phyloP scores from a whole-genome alignment of 805 yeast genomes.

The Nakazawaea wickerhamii region DNA sequence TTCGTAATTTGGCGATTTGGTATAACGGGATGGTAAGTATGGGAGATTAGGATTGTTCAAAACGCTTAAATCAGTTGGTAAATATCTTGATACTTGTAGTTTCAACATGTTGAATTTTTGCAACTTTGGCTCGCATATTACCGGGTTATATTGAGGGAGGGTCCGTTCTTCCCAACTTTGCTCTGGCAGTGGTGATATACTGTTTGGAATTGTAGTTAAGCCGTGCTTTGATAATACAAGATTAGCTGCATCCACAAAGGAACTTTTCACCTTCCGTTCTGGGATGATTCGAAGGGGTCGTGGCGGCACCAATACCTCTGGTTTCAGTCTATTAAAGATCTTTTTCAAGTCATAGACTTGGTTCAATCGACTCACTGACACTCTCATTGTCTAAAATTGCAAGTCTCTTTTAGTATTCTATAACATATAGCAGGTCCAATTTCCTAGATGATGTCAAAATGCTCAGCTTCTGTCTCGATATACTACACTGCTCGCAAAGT shows the following conservation, averaged over 20 bases:
- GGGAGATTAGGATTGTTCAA: slow-evolving; percentile 1
- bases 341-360: not conserved
- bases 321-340: not conserved
- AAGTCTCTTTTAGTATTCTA: no score
- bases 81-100: not conserved
- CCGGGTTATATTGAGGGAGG: not conserved
- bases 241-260: not conserved
- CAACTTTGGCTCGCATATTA: not conserved
- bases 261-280: not conserved
- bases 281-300: not conserved
- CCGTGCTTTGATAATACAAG: not conserved
- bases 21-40: slow-evolving; percentile 21
- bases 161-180: not conserved
- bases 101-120: not conserved
- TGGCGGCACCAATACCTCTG: not conserved
- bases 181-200: not conserved
- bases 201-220: not conserved
- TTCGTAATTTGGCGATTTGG: slow-evolving; percentile 11
- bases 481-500: no score
- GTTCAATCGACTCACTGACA: not conserved
- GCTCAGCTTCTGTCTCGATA: no score
- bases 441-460: no score
- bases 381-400: not conserved
- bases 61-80: not conserved
- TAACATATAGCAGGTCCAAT: no score